These are phyloP conservation scores for Chrysanthemum lavandulifolium DNA, from an alignment of 129 eudicot species.

Conservation along the genomic window DNA sequence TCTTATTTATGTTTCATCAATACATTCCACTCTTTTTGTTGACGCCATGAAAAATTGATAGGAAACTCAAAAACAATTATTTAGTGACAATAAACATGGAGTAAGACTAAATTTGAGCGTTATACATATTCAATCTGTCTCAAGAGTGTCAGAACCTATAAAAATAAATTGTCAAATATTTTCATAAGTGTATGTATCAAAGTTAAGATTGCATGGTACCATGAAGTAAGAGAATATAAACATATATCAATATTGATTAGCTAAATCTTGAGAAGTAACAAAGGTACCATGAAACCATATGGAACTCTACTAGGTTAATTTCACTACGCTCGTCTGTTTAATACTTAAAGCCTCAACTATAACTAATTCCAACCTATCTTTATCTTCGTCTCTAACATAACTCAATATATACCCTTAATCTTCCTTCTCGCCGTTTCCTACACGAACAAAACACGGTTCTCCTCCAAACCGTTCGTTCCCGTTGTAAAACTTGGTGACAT, in stretches of 20 bases:
- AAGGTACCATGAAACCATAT: conserved; percentile 87
- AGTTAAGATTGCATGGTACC: too few species aligned
- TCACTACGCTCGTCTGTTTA: conserved; percentile 45
- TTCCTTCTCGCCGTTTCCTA: background rate
- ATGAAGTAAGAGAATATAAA: too few species aligned
- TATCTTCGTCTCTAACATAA: conserved; percentile 64
- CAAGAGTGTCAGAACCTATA: too few species aligned
- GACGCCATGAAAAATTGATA: too few species aligned
- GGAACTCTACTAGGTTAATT: conserved; percentile 63
- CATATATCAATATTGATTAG: conserved; percentile 15
- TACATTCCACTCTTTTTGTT: too few species aligned
- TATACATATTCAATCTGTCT: too few species aligned
- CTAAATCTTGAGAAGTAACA: conserved; percentile 45
- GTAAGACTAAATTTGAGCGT: too few species aligned
- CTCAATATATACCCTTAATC: conserved; percentile 38
- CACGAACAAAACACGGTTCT: conserved; percentile 63
- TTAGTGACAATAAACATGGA: too few species aligned
- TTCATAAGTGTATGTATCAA: too few species aligned
- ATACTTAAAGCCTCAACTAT: conserved; percentile 55
- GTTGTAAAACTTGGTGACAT: conserved; percentile 38
- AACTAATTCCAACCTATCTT: conserved; percentile 46
- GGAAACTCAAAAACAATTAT: too few species aligned
- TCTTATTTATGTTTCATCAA: too few species aligned
- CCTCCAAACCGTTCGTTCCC: conserved; percentile 58
- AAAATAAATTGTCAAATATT: too few species aligned